Percentiles rank a stretch among this genome's conserved stretches.
phyloP scores from a whole-genome alignment of 192 early-diverging fungal genomes.

The Linnemannia zychae region DNA sequence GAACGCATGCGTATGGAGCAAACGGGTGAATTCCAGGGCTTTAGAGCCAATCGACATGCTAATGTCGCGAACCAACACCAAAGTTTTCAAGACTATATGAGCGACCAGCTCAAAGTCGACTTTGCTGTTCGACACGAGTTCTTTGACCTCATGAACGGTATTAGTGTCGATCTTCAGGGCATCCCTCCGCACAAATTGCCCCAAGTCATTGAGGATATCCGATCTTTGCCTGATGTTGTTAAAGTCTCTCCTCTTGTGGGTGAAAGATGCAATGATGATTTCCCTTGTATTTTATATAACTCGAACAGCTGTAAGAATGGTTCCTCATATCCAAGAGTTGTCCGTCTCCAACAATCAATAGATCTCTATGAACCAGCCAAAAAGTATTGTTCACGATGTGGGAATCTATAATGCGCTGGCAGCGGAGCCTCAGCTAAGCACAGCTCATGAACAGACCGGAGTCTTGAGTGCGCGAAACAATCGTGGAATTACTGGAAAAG shows the following conservation, averaged over 20 bases:
- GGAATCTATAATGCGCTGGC: constrained; percentile 19
- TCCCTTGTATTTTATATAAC: not conserved
- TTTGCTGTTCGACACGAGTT: constrained; percentile 40
- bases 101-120: constrained; percentile 12
- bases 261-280: too few species aligned
- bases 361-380: constrained; percentile 32
- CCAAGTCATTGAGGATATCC: constrained; percentile 26
- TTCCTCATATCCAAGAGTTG: not conserved
- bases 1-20: constrained; percentile 27
- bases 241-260: constrained; percentile 44
- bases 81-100: constrained; percentile 11
- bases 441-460: constrained; percentile 59
- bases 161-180: constrained; percentile 35
- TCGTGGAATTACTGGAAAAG: constrained; percentile 32
- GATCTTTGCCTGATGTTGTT: constrained; percentile 20
- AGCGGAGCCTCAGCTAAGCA: constrained; percentile 39
- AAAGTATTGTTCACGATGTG: constrained; percentile 18
- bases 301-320: not conserved
- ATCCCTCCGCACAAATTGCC: constrained; percentile 7
- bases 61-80: constrained; percentile 22
- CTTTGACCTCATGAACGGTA: constrained; percentile 38
- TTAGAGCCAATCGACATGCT: constrained; percentile 6
- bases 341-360: not conserved
- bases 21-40: not conserved
- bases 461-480: constrained; percentile 40